These are phyloP conservation scores for Asparagopsis taxiformis DNA, from an alignment of 31 red algal species.

Conservation along the genomic window DNA sequence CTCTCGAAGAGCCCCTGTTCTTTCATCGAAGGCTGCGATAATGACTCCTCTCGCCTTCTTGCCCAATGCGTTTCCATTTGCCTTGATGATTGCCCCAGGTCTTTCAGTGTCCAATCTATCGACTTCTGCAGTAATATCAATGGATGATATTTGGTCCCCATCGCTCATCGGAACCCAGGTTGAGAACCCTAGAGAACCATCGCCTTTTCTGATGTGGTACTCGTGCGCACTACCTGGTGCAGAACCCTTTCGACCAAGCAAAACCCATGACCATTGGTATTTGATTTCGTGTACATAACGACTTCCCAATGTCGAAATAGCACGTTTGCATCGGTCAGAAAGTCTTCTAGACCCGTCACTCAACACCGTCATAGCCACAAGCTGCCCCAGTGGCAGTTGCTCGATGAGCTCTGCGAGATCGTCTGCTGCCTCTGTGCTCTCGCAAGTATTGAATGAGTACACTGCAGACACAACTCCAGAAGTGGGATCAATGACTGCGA, in stretches of 20 bases:
- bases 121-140: background rate
- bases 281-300: background rate
- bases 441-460: background rate
- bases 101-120: background rate
- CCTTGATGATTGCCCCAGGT: background rate
- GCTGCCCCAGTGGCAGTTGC: background rate
- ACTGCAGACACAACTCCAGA: background rate
- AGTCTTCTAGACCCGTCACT: background rate
- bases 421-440: background rate
- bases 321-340: background rate
- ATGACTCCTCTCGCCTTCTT: background rate
- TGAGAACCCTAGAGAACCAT: background rate
- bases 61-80: background rate
- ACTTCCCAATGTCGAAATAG: background rate
- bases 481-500: background rate
- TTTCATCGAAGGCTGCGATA: background rate
- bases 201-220: background rate
- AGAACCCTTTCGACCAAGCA: background rate
- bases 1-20: background rate
- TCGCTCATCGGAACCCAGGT: background rate
- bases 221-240: background rate
- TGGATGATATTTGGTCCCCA: background rate
- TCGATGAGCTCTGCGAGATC: background rate
- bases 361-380: background rate
- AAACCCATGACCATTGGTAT: background rate